Evolutionary conservation across 495 filamentous ascomycete species (phyloP).

Genomic region (Annulohypoxylon moriforme): DNA sequence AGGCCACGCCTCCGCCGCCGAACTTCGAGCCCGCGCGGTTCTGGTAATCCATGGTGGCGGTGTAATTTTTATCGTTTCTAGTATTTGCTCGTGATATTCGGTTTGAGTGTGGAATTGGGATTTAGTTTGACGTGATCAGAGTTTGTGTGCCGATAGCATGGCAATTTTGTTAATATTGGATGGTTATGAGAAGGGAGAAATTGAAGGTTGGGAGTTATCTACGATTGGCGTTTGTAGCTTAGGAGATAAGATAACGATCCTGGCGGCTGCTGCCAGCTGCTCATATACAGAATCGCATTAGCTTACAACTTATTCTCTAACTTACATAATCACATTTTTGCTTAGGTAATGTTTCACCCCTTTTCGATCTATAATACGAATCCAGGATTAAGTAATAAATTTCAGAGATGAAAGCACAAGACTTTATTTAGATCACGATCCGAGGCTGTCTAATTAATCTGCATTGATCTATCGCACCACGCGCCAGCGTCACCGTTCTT

Average conservation of each 20-base stretch:
- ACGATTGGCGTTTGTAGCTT: constrained; percentile 11
- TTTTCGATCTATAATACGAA: too few species aligned
- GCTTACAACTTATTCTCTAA: background rate
- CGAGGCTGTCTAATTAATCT: constrained; percentile 26
- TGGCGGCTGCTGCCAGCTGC: background rate
- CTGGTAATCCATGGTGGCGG: constrained; percentile 70
- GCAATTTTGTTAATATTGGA: constrained; percentile 3
- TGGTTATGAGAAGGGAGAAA: background rate
- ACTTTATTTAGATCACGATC: constrained; percentile 3
- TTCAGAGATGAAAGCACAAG: background rate
- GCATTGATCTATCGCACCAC: constrained; percentile 8
- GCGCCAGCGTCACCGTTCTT: background rate
- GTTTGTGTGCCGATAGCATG: background rate
- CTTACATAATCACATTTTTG: too few species aligned
- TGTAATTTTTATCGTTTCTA: constrained; percentile 1
- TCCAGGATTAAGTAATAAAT: background rate
- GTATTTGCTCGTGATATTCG: background rate
- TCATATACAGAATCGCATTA: background rate
- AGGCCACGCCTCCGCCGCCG: constrained; percentile 96
- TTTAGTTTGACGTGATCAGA: background rate
- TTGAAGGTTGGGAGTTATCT: constrained; percentile 5
- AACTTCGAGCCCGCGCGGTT: constrained; percentile 98
- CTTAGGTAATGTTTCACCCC: constrained; percentile 23
- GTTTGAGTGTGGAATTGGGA: background rate
- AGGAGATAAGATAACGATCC: constrained; percentile 41